phyloP scores from a whole-genome alignment of 2,329 filamentous ascomycete genomes.

The Phialemoniopsis sp. region DNA sequence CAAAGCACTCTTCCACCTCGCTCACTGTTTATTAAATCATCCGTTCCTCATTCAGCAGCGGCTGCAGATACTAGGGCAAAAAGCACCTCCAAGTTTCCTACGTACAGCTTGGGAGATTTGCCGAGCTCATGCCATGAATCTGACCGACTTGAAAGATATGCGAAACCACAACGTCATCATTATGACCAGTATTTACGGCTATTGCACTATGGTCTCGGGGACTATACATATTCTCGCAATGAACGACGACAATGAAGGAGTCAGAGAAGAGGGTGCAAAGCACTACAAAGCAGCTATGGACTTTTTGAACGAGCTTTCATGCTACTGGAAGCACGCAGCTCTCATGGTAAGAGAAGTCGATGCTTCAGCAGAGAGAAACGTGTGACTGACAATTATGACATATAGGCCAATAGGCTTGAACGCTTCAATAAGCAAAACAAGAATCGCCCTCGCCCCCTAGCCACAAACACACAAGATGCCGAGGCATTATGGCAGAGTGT shows the following conservation, averaged over 20 bases:
- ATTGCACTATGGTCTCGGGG: constrained; percentile 1
- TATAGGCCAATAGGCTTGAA: background rate
- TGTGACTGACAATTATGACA: no score
- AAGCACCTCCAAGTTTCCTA: background rate
- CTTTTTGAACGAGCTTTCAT: background rate
- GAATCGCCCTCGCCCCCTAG: background rate
- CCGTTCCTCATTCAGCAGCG: constrained; percentile 1
- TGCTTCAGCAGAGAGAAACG: no score
- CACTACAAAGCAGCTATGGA: background rate
- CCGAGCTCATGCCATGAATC: background rate
- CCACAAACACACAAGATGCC: background rate
- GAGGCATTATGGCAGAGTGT: constrained; percentile 1
- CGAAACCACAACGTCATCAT: background rate
- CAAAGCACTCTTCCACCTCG: background rate
- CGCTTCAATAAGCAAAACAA: background rate
- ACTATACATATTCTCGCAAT: constrained; percentile 1
- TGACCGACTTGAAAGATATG: background rate
- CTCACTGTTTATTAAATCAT: constrained; percentile 1
- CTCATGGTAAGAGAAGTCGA: constrained; percentile 1
- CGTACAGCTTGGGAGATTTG: background rate
- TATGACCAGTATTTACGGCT: background rate
- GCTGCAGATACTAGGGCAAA: background rate
- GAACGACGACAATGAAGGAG: background rate
- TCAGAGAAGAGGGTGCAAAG: background rate
- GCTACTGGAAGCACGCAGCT: constrained; percentile 1